Base-by-base conservation (phyloP, 305 asterid genomes). In the Solanum hybrid region DNA sequence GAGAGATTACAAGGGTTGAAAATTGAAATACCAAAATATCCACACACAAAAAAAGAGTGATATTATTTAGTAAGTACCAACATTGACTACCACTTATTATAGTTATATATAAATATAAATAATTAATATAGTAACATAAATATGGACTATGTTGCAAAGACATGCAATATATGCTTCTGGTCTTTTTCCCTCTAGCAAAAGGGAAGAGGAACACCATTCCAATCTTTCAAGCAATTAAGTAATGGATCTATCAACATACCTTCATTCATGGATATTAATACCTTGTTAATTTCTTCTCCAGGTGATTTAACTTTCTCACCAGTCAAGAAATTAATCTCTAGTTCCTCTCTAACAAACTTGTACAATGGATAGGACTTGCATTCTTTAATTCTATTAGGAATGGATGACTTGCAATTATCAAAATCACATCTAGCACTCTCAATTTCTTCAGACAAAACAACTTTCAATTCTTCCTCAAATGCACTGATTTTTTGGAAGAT, bases 161-260 rank as follows among this genome's bases (percentile, higher is more conserved):
- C 60, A 5, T 46, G 60, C 60, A 46, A 46, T 46, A 46, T 13
- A 46, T 46, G 60, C 20, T 13, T 46, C 17, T 46, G 60, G 77
- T 5, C 78, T 4, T 14, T 38, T 46, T 5, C 16, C 16, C 75
- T 69, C 75, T 89, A 94, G 89, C 91, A 92, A 24, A 95, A 91
- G 9, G 97, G 95, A 82, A 93, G 92, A 64, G 98, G 98, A 73
- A 93, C 89, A 88, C 98, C 98, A 92, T 94, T 91, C 98, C 98
- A 95, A 6, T 87, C 94, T 90, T 93, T 91, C 91, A 95, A 88
- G 81, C 98, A 94, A 11, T 94, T 94, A 92, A 95, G 73, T 94
- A 95, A 89, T 36, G 98, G 96, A 91, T 94, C 98, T 86, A 95
- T 92, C 88, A 95, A 75, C 69, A 89, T 92, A 77, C 97, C 98